Percentiles rank a stretch among this genome's conserved stretches.
Conservation (phyloP, 768 basidiomycete genomes). For the Lyophyllum atratum region DNA sequence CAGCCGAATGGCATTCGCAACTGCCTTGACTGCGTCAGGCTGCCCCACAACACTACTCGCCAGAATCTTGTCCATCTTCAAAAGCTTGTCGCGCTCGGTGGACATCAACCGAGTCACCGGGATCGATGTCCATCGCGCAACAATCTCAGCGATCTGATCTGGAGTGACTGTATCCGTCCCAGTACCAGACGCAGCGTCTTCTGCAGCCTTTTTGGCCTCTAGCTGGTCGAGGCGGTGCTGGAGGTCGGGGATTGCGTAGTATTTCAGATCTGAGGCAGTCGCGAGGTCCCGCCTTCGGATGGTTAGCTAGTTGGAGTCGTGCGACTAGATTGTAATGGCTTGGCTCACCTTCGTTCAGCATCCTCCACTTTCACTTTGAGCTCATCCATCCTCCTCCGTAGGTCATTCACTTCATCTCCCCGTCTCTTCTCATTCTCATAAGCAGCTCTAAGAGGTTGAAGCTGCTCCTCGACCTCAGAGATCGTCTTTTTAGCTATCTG, state of each 20-base stretch:
- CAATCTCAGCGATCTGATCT: conserved; percentile 93
- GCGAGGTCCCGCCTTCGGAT: conserved; percentile 61
- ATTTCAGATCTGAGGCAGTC: conserved; percentile 85
- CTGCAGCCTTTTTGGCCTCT: conserved; percentile 70
- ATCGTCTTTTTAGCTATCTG: conserved; percentile 73
- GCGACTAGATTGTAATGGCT: conserved; percentile 20
- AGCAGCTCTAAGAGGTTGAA: conserved; percentile 78
- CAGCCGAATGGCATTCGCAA: conserved; percentile 91
- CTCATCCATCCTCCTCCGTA: conserved; percentile 85
- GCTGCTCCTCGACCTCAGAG: conserved; percentile 81
- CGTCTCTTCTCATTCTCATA: conserved; percentile 87
- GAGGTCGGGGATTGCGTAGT: conserved; percentile 90
- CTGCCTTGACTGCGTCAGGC: conserved; percentile 86
- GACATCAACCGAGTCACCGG: conserved; percentile 86
- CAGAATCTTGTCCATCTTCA: conserved; percentile 85
- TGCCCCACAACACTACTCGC: conserved; percentile 84
- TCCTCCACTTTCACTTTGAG: conserved; percentile 91
- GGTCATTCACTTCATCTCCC: conserved; percentile 76
- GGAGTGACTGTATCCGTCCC: conserved; percentile 76
- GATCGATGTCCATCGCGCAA: conserved; percentile 90
- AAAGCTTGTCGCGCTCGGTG: conserved; percentile 88
- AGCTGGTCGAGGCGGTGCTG: conserved; percentile 70
- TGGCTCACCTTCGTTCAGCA: conserved; percentile 77
- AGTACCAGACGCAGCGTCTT: conserved; percentile 59
- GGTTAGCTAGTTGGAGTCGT: conserved; percentile 14